Evolutionary conservation across 2,329 filamentous ascomycete species (phyloP), one percentile per base, ranked within the genome.

Genomic region (Trichophyton schoenleinii): DNA sequence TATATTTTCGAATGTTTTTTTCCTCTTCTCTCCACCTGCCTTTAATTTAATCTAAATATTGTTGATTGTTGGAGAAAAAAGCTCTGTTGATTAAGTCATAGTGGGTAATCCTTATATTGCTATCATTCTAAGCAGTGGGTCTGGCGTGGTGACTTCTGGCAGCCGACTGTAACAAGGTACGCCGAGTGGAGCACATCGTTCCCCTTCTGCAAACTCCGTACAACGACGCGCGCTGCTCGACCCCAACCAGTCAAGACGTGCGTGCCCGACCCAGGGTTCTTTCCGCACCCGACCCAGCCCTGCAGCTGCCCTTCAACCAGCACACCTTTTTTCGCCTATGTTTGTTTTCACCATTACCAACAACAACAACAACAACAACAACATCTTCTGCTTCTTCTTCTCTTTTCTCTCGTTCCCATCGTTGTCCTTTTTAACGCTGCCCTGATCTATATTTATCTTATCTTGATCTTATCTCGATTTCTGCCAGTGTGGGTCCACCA

Each of bases 381-480:
- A 2, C 34, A 11, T 36, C 34, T 9, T 3, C 11, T 22, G 2
- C 3, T 6, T 42, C 11, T 15, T 25, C 20, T 25, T 15, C 46
- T 25, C 18, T 4, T 15, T 25, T 2, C 22, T 22, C 9, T 31
- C 22, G 6, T 31, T 6, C 28, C 2, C 28, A 31, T 31, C 13
- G 15, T 28, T 3, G 8, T 15, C 20, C 13, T 11, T 9, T 11
- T 8, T 6, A 11, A 4, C 22, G 6, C 46, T n/a, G 3, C 44
- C 44, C 15, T 13, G n/a, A 20, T 28, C 22, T 52, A 28, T 52
- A 28, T 28, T 52, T 52, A 25, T 52, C 46, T 48, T 48, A 52
- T 52, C 22, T 52, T 15, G 20, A 52, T 52, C 46, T 52, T 52
- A 52, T 52, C 46, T 52, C 44, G 44, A 48, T 52, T 52, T 52